A percentile compares a stretch with the other conserved stretches of the same genome.
phyloP scores from a whole-genome alignment of 257 asterid species.

The Phtheirospermum japonicum region DNA sequence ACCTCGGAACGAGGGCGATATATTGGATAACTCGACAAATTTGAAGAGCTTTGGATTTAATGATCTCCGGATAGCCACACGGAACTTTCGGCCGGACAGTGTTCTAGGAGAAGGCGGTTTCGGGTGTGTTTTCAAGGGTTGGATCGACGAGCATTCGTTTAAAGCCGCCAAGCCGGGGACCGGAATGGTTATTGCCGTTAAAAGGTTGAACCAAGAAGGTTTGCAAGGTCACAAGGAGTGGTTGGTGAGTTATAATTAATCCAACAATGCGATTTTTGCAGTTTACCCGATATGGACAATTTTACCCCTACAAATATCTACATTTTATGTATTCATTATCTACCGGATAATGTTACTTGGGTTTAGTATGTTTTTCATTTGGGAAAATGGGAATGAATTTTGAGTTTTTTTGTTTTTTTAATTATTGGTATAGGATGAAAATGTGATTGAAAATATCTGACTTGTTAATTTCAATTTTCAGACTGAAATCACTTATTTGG shows the following conservation, averaged over 20 bases:
- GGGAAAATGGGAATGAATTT: no score
- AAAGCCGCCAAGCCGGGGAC: slow-evolving; percentile 78
- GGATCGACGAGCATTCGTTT: slow-evolving; percentile 67
- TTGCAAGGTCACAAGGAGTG: slow-evolving; percentile 86
- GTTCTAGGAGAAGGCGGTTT: slow-evolving; percentile 86
- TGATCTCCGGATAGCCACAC: slow-evolving; percentile 63
- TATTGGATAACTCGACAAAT: slow-evolving; percentile 43
- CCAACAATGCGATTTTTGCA: no score
- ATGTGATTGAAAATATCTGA: slow-evolving; percentile 6
- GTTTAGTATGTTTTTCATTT: no score
- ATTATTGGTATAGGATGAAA: neutral
- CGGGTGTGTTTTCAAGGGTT: slow-evolving; percentile 81
- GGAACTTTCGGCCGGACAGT: slow-evolving; percentile 89
- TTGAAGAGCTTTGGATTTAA: slow-evolving; percentile 57
- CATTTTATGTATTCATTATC: no score
- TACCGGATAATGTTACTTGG: no score
- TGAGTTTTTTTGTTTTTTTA: no score
- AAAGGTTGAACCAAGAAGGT: slow-evolving; percentile 74
- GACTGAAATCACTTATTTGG: slow-evolving; percentile 62
- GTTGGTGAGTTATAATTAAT: slow-evolving; percentile 57
- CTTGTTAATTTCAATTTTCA: slow-evolving; percentile 21
- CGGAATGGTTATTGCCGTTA: slow-evolving; percentile 73
- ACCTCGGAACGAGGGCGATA: slow-evolving; percentile 59
- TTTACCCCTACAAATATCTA: no score
- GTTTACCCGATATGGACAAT: no score